Base-by-base conservation (phyloP, 345 rosid species). In the Hibiscus mutabilis region DNA sequence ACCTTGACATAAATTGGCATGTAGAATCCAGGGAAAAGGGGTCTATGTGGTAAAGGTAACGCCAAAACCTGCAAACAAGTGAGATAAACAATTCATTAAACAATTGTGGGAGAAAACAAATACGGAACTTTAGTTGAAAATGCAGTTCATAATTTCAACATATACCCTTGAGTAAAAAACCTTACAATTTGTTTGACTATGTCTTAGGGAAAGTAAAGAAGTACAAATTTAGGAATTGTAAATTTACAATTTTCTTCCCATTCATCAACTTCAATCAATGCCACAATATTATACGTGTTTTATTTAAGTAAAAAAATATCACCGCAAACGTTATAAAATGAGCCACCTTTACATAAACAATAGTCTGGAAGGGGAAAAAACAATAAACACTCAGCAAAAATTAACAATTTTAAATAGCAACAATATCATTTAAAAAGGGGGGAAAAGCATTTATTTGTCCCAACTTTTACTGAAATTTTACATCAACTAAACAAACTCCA, bases 1-100 rank as follows among this genome's bases (percentile, higher is more conserved):
- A 96, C 99, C 98, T 96, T 96, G 59, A 96, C 97, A 79, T 81
- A 91, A 73, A 96, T 89, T 31, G 97, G 99, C 97, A 96, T 89
- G 88, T 92, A 96, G 77, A 96, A 96, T 89, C 98, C 99, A 21
- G 98, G 98, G 70, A 95, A 92, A 42, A 95, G 86, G 63, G 99
- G 99, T 76, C 97, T 86, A 74, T 90, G 97, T 2, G 89, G 88
- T 83, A 95, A 82, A 2, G 98, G 97, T 73, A 95, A 78, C 13
- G 98, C 97, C 81, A 92, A 75, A 56, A 95, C 99, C 99, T 95
- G 96, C 78, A 63, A 49, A 74, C 15, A 44, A 76, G 68, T 22
- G 51, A 60, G 55, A 58, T 1, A 35, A 71, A 68, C 66, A 44
- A 16, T 19, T 65, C 53, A 15, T 14, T 61, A 46, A 29, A 59